These are phyloP conservation scores for Dictyostelium intermedium DNA, from an alignment of 78 protist species.

Conservation along the genomic window DNA sequence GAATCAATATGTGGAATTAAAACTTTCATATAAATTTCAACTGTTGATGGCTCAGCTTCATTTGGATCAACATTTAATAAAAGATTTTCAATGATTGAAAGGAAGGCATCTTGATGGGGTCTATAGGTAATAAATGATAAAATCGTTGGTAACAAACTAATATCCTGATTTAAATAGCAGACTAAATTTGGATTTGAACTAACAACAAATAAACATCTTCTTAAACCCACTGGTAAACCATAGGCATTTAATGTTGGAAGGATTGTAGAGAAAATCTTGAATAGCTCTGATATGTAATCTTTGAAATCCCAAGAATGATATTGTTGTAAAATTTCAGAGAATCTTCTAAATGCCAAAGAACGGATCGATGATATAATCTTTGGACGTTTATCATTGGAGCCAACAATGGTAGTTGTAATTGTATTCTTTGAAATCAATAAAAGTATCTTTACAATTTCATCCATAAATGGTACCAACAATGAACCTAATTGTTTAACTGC, in stretches of 20 bases:
- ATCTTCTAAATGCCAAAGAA: constrained; percentile 8
- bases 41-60: not conserved
- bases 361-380: not conserved
- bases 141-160: constrained; percentile 10
- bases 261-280: not conserved
- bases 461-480: not conserved
- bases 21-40: not conserved
- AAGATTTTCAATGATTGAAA: constrained; percentile 44
- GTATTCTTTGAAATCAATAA: not conserved
- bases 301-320: not conserved
- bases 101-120: constrained; percentile 38
- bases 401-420: not conserved
- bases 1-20: constrained; percentile 31
- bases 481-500: constrained; percentile 36
- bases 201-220: constrained; percentile 16
- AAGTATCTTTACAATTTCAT: not conserved
- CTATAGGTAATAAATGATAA: constrained; percentile 15
- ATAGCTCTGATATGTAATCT: not conserved
- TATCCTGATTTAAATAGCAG: constrained; percentile 14
- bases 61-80: constrained; percentile 14
- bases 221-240: constrained; percentile 43
- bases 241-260: not conserved
- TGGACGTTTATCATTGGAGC: not conserved
- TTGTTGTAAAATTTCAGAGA: constrained; percentile 20
- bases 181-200: not conserved